A percentile compares a stretch with the other conserved stretches of the same genome.
Conservation (phyloP, 331 rosid genomes). For the Malus hybrid region DNA sequence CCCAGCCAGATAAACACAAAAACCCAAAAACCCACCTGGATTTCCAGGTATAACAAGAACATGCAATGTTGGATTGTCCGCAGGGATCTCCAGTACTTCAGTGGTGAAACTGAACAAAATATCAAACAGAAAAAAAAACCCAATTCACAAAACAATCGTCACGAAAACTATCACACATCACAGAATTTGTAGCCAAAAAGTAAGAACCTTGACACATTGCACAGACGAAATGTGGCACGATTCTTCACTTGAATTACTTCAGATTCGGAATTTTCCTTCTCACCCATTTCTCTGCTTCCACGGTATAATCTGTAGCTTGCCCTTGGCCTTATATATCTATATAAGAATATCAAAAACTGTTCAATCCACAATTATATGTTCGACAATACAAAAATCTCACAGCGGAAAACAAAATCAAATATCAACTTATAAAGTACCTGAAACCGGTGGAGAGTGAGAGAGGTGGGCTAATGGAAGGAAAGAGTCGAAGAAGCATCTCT, state of each 20-base stretch:
- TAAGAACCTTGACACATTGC: conserved; percentile 62
- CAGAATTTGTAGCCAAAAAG: background rate
- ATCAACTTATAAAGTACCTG: background rate
- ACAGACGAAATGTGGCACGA: conserved; percentile 55
- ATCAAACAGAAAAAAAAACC: background rate
- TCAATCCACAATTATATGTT: too few relatives aligned
- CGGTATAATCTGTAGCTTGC: conserved; percentile 14
- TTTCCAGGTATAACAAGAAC: conserved; percentile 79
- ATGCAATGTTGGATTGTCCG: conserved; percentile 67
- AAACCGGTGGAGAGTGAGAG: conserved; percentile 1
- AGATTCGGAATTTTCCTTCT: conserved; percentile 18
- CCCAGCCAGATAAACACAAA: background rate
- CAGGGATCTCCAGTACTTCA: conserved; percentile 70
- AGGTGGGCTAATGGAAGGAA: conserved; percentile 9
- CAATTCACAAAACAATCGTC: background rate
- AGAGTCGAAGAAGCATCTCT: conserved; percentile 26
- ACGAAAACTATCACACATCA: background rate
- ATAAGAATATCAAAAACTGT: background rate
- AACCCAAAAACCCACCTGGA: conserved; percentile 57
- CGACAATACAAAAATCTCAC: too few relatives aligned
- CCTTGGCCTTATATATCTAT: conserved; percentile 19
- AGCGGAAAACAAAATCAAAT: too few relatives aligned
- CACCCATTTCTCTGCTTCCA: conserved; percentile 30
- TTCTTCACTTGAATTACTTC: conserved; percentile 16
- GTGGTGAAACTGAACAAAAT: conserved; percentile 40